A percentile compares a stretch with the other conserved stretches of the same genome.
phyloP scores from a whole-genome alignment of 23 red algal species.

The Gracilaria caudata region DNA sequence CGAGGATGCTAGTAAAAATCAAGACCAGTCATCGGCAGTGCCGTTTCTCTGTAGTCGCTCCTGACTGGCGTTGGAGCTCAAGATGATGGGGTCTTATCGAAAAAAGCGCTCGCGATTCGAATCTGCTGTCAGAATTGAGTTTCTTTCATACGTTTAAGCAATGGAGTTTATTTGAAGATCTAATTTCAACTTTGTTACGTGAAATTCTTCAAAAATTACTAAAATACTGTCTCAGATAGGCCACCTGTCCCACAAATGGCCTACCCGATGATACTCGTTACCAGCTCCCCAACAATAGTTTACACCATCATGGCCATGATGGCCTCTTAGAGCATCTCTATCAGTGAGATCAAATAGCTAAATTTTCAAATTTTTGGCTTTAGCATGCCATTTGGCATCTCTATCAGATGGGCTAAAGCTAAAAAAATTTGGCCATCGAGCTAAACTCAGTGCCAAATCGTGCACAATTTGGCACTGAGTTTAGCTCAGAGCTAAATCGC shows the following conservation, averaged over 20 bases:
- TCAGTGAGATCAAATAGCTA: neutral
- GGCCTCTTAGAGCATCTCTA: neutral
- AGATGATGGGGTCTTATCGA: neutral
- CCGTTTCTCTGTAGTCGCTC: neutral
- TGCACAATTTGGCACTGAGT: neutral
- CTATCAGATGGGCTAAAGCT: constrained; percentile 2
- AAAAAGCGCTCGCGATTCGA: neutral
- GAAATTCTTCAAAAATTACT: neutral
- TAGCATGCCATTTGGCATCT: neutral
- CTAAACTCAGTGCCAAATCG: neutral
- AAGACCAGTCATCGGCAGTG: neutral
- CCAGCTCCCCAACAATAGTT: too few relatives aligned
- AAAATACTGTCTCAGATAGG: neutral
- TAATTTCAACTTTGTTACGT: neutral
- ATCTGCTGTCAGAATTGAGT: neutral
- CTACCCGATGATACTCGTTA: neutral
- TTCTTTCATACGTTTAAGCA: neutral
- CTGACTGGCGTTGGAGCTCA: neutral
- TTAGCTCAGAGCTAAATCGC: neutral
- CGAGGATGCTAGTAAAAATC: neutral
- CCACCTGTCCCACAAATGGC: neutral
- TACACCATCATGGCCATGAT: too few relatives aligned
- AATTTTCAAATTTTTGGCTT: neutral
- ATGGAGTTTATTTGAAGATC: neutral
- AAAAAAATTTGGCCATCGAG: constrained; percentile 2